Evolutionary conservation across 2,329 filamentous ascomycete species (phyloP).

Genomic region (Emmonsiellopsis sp.): DNA sequence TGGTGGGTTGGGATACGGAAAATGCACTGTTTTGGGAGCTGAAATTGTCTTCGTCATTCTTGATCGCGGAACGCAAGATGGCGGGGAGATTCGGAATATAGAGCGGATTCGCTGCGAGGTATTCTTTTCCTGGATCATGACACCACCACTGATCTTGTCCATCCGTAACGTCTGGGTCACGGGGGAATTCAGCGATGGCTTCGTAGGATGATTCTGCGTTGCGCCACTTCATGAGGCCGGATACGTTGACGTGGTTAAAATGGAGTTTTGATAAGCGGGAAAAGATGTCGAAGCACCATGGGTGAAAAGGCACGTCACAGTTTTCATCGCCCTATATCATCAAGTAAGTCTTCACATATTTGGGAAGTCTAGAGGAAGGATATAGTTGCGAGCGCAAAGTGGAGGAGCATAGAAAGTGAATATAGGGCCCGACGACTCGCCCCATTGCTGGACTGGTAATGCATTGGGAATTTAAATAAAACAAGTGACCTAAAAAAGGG

Average conservation of each 20-base stretch:
- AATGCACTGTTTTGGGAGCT: neutral
- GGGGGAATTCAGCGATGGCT: neutral
- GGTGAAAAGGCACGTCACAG: conserved; percentile 8
- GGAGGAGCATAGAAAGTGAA: neutral
- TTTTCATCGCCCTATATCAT: neutral
- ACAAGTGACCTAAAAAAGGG: no score
- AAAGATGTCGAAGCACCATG: conserved; percentile 14
- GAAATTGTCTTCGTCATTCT: conserved; percentile 3
- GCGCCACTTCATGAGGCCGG: neutral
- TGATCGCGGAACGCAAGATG: conserved; percentile 4
- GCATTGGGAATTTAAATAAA: neutral
- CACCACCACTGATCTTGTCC: conserved; percentile 6
- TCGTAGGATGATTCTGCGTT: neutral
- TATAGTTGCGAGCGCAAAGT: neutral
- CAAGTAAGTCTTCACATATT: neutral
- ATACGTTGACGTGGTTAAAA: conserved; percentile 3
- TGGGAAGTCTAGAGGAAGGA: neutral
- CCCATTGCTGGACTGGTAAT: neutral
- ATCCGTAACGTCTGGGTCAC: neutral
- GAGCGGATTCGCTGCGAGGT: conserved; percentile 18
- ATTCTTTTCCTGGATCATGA: conserved; percentile 12
- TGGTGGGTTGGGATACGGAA: neutral
- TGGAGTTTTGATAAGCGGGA: neutral
- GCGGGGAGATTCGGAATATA: conserved; percentile 13
- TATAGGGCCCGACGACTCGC: neutral